A percentile compares a stretch with the other conserved stretches of the same genome.
Evolutionary conservation across 2,329 filamentous ascomycete species (phyloP).

Genomic region (Ophiostoma angusticollis): DNA sequence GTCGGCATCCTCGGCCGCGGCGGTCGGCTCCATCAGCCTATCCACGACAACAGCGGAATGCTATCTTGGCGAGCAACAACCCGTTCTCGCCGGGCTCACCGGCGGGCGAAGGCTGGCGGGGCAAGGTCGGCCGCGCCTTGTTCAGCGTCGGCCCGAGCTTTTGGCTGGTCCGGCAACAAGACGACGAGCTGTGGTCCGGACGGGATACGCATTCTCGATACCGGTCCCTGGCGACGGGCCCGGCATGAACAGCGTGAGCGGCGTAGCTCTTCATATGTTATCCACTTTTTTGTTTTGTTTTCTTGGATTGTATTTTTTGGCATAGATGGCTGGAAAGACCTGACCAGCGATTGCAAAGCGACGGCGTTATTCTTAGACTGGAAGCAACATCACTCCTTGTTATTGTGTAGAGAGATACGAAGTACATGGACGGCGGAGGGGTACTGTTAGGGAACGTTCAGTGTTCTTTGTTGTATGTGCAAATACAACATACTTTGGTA

Average conservation of each 20-base stretch:
- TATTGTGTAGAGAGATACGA: too few species aligned
- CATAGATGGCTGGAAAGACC: too few species aligned
- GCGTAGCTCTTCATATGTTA: neutral
- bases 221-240: constrained; percentile 11
- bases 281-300: neutral
- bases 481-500: too few species aligned
- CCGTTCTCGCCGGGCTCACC: constrained; percentile 57
- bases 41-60: too few species aligned
- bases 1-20: constrained; percentile 9
- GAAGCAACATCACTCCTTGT: too few species aligned
- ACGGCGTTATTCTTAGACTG: too few species aligned
- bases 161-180: constrained; percentile 58
- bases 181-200: constrained; percentile 63
- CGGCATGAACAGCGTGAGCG: too few species aligned
- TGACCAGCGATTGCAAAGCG: too few species aligned
- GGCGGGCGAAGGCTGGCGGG: constrained; percentile 69
- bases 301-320: too few species aligned
- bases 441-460: too few species aligned
- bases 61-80: constrained; percentile 25
- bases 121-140: constrained; percentile 68
- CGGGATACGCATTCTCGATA: constrained; percentile 39
- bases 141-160: constrained; percentile 60
- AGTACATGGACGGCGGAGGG: too few species aligned
- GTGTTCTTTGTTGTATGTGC: too few species aligned
- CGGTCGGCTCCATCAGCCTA: constrained; percentile 9